These are phyloP conservation scores for Rhodosporidiobolus sp. DNA, from an alignment of 768 basidiomycete genomes.

Conservation along the genomic window DNA sequence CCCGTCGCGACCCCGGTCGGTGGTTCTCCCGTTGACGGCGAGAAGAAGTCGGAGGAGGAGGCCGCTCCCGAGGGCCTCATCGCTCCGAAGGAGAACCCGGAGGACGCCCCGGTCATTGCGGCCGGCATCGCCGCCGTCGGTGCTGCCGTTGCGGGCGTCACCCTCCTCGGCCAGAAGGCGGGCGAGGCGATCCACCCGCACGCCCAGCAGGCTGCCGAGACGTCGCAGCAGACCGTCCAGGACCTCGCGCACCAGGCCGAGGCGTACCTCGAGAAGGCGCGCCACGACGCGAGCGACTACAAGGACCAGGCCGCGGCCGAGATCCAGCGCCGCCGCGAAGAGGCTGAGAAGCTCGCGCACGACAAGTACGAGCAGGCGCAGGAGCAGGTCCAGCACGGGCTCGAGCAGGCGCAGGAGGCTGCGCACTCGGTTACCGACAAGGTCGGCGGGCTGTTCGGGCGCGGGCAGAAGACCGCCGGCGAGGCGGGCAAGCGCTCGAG, in stretches of 20 bases:
- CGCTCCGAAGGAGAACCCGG: conserved; percentile 29
- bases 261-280: conserved; percentile 17
- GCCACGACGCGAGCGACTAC: conserved; percentile 1
- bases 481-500: too few species aligned
- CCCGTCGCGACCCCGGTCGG: conserved; percentile 16
- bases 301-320: background rate
- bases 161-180: conserved; percentile 23
- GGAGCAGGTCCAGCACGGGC: background rate
- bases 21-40: background rate
- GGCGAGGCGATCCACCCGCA: background rate
- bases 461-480: background rate
- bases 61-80: conserved; percentile 6
- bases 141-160: conserved; percentile 34
- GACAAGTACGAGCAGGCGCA: background rate
- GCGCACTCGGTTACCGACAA: background rate
- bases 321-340: background rate
- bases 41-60: conserved; percentile 1
- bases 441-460: too few species aligned
- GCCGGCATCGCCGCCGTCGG: conserved; percentile 30
- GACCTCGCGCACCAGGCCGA: conserved; percentile 24
- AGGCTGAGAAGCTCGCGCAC: conserved; percentile 17
- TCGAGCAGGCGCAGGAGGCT: background rate
- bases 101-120: conserved; percentile 17
- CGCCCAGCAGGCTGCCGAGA: conserved; percentile 39
- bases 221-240: conserved; percentile 7